Percentiles rank a stretch among this genome's conserved stretches.
Conservation (phyloP, 768 basidiomycete species). For the Gymnopilus junonius region DNA sequence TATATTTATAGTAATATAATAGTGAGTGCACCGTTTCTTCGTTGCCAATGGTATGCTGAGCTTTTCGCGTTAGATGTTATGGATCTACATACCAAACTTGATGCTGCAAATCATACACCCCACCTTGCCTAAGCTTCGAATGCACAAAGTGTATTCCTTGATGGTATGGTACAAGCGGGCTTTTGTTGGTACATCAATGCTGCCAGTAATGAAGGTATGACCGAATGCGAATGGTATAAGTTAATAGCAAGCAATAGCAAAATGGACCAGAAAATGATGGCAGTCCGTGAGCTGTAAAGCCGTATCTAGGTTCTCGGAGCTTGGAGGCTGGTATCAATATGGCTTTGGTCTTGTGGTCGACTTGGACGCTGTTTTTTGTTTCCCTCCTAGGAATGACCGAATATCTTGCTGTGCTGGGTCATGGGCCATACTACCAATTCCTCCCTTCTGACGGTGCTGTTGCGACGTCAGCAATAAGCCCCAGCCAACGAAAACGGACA, state of each 20-base stretch:
- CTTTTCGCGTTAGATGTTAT: neutral
- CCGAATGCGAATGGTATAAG: neutral
- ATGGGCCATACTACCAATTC: constrained; percentile 70
- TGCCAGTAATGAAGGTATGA: neutral
- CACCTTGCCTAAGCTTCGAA: neutral
- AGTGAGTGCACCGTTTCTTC: neutral
- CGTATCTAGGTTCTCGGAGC: neutral
- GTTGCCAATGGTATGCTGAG: neutral
- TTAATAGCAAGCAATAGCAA: neutral
- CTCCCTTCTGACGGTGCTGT: constrained; percentile 69
- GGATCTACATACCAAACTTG: neutral
- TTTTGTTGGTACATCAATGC: neutral
- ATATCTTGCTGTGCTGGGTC: constrained; percentile 81
- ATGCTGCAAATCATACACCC: neutral
- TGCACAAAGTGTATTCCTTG: neutral
- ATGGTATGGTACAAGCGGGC: neutral
- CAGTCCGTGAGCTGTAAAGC: neutral
- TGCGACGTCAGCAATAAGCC: constrained; percentile 1
- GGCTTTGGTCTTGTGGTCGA: constrained; percentile 6
- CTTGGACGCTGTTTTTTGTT: constrained; percentile 20
- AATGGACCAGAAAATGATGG: neutral
- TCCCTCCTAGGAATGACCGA: constrained; percentile 67
- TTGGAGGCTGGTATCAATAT: constrained; percentile 1
- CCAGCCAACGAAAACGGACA: neutral
- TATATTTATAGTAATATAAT: neutral